Evolutionary conservation across 805 yeast genomes (phyloP).

Genomic region (Suhomyces vadensis): DNA sequence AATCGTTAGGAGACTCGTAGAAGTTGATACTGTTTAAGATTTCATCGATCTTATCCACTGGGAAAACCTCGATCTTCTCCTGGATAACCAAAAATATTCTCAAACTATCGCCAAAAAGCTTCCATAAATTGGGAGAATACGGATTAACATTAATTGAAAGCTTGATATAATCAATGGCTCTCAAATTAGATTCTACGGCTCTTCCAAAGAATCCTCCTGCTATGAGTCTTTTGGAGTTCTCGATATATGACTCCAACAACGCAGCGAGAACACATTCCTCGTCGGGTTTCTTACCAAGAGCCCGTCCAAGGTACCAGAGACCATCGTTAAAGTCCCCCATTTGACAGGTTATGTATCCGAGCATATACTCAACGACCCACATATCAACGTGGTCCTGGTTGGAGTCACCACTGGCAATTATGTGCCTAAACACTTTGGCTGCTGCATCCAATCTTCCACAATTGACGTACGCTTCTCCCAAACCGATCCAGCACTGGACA

Average conservation of each 20-base stretch:
- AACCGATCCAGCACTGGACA: slow-evolving; percentile 83
- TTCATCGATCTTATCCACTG: slow-evolving; percentile 29
- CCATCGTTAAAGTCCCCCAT: slow-evolving; percentile 70
- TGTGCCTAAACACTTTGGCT: slow-evolving; percentile 72
- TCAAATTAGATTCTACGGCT: slow-evolving; percentile 50
- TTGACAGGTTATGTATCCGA: slow-evolving; percentile 64
- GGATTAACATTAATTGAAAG: slow-evolving; percentile 37
- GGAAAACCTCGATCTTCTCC: slow-evolving; percentile 51
- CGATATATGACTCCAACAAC: slow-evolving; percentile 56
- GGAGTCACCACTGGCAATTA: slow-evolving; percentile 46
- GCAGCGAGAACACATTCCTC: slow-evolving; percentile 52
- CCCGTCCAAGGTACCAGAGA: slow-evolving; percentile 42
- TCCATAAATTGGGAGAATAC: slow-evolving; percentile 63
- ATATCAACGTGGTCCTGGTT: slow-evolving; percentile 33
- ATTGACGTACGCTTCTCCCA: slow-evolving; percentile 92
- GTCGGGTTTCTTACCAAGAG: slow-evolving; percentile 45
- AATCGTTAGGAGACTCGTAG: neutral
- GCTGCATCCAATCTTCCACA: slow-evolving; percentile 90
- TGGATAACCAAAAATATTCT: slow-evolving; percentile 56
- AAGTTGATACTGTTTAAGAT: slow-evolving; percentile 21
- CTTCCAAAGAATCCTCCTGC: slow-evolving; percentile 66
- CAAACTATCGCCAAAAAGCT: slow-evolving; percentile 57
- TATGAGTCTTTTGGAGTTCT: slow-evolving; percentile 53
- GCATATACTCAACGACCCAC: slow-evolving; percentile 65
- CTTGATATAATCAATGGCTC: slow-evolving; percentile 46